phyloP scores from a whole-genome alignment of 176 grass and related monocot genomes.

The Neostapfia colusana region DNA sequence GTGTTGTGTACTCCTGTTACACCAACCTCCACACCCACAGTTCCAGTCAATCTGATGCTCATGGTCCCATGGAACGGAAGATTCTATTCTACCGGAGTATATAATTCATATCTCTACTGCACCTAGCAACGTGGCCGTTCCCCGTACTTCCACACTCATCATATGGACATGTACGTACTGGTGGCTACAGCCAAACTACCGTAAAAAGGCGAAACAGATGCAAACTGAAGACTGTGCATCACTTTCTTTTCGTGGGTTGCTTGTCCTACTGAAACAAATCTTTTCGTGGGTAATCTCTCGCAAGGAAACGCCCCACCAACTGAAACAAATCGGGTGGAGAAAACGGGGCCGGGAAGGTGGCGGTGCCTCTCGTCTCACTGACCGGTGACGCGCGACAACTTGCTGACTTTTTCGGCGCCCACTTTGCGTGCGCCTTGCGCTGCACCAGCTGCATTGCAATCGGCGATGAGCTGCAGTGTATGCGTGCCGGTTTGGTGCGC shows the following conservation, averaged over 20 bases:
- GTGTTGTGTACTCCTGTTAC: too few relatives aligned
- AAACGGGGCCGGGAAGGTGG: constrained; percentile 13
- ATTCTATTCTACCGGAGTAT: not conserved
- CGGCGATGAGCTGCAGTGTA: not conserved
- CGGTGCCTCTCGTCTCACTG: not conserved
- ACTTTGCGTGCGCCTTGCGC: not conserved
- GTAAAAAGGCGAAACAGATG: not conserved
- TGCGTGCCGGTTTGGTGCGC: not conserved
- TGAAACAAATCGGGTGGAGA: constrained; percentile 17
- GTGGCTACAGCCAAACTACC: not conserved
- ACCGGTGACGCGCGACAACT: not conserved
- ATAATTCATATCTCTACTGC: not conserved
- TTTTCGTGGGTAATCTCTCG: constrained; percentile 15
- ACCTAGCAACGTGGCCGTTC: not conserved
- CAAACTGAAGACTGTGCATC: too few relatives aligned
- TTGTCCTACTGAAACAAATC: constrained; percentile 52
- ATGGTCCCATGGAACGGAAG: not conserved
- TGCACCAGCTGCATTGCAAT: not conserved
- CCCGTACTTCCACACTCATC: not conserved
- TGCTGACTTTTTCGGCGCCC: constrained; percentile 23
- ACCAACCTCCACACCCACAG: constrained; percentile 23
- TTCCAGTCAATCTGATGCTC: not conserved
- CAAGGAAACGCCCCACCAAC: constrained; percentile 58
- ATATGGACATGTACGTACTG: not conserved
- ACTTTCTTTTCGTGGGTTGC: too few relatives aligned